These are phyloP conservation scores for Cajanus cajan DNA, from an alignment of 306 rosid species.

Conservation along the genomic window DNA sequence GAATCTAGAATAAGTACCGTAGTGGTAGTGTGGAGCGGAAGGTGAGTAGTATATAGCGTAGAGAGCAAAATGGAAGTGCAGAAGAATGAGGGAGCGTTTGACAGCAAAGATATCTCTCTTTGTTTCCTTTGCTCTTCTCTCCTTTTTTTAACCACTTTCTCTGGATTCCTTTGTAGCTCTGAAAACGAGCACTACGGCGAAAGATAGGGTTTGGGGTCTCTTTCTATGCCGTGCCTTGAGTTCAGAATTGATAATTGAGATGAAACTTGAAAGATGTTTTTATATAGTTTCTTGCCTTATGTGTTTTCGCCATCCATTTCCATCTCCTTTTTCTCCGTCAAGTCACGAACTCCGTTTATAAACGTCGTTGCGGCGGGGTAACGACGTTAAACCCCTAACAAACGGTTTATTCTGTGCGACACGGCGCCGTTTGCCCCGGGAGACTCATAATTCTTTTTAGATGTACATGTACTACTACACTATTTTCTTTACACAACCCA, in stretches of 20 bases:
- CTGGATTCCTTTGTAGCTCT: slow-evolving; percentile 31
- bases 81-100: slow-evolving; percentile 28
- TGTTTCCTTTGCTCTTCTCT: not conserved
- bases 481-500: no score
- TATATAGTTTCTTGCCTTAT: slow-evolving; percentile 46
- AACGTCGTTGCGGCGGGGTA: slow-evolving; percentile 63
- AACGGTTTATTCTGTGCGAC: slow-evolving; percentile 29
- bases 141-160: slow-evolving; percentile 30
- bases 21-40: not conserved
- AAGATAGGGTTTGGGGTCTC: slow-evolving; percentile 45
- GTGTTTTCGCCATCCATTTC: slow-evolving; percentile 31
- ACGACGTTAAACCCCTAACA: slow-evolving; percentile 42
- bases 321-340: slow-evolving; percentile 44
- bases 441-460: not conserved
- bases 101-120: slow-evolving; percentile 24
- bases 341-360: slow-evolving; percentile 41
- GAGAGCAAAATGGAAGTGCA: slow-evolving; percentile 22
- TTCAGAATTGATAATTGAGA: slow-evolving; percentile 39
- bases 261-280: slow-evolving; percentile 44
- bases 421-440: slow-evolving; percentile 33
- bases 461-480: not conserved
- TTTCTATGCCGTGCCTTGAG: slow-evolving; percentile 25
- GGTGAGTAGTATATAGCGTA: no score
- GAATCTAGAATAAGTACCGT: no score
- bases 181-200: slow-evolving; percentile 49